Percentiles rank a stretch among this genome's conserved stretches.
Conservation (phyloP, 2,329 filamentous ascomycete genomes). For the Monilinia laxa region DNA sequence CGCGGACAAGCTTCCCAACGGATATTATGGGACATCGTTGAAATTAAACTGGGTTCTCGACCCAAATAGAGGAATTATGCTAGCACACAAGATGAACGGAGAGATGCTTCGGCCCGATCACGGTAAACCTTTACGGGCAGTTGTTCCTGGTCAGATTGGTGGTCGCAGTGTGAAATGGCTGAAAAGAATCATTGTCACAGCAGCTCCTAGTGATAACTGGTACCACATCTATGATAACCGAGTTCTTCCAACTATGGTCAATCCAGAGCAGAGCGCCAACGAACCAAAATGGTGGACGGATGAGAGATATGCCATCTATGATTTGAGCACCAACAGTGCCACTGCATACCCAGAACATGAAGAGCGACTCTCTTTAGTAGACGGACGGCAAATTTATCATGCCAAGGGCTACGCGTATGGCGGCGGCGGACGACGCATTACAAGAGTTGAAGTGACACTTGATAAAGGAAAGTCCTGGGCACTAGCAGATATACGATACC, state of each 20-base stretch:
- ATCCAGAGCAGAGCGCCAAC: conserved; percentile 74
- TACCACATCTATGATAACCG: conserved; percentile 95
- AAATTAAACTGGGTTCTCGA: conserved; percentile 89
- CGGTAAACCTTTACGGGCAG: conserved; percentile 75
- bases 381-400: conserved; percentile 56
- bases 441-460: conserved; percentile 77
- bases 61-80: conserved; percentile 76
- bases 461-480: conserved; percentile 81
- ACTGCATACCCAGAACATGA: conserved; percentile 78
- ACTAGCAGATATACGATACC: conserved; percentile 74
- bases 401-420: conserved; percentile 83
- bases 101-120: conserved; percentile 79
- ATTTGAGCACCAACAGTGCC: conserved; percentile 83
- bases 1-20: conserved; percentile 83
- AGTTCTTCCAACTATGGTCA: conserved; percentile 82
- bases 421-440: conserved; percentile 81
- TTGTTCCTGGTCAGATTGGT: conserved; percentile 89
- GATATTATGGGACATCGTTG: conserved; percentile 82
- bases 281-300: conserved; percentile 80
- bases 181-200: conserved; percentile 75
- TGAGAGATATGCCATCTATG: conserved; percentile 89
- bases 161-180: conserved; percentile 93
- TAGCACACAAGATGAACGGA: conserved; percentile 90
- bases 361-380: conserved; percentile 58
- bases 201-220: conserved; percentile 83